Evolutionary conservation across 2,329 filamentous ascomycete genomes (phyloP), one percentile per base, ranked within the genome.

Genomic region (Cladophialophora bantiana): DNA sequence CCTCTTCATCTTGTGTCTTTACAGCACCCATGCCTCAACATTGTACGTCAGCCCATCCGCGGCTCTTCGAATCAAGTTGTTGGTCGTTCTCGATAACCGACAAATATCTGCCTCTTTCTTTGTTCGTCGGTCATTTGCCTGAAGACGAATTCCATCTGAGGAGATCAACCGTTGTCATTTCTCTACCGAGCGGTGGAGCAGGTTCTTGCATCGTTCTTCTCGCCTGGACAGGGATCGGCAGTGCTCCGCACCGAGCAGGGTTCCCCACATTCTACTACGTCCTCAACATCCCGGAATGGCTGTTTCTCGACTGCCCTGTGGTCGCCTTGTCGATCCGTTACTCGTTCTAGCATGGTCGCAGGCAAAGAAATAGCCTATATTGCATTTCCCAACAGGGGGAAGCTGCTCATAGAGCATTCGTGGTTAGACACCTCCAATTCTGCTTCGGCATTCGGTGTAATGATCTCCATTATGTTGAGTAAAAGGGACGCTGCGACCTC

Each of bases 131-230:
- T n/a, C 6, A n/a, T n/a, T n/a, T 42, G 5, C 13, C 15, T 42
- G 40, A n/a, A n/a, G n/a, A 42, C 15, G 15, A 15, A n/a, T 7
- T 42, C 2, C 40, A n/a, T 42, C 13, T 7, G 40, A n/a, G 15
- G 40, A 42, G 4, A 59, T 32, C 36, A 42, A 38, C 20, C 26
- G 26, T 42, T 36, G 10, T 36, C 12, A n/a, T 26, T 42, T 42
- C 38, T 59, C 56, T 59, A 18, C 56, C 10, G 35, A 26, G 26
- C 20, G 15, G 18, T 31, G 10, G 20, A 42, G 18, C 26, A 10
- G 6, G 38, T 15, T 36, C 38, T 59, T 59, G 38, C 56, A 59
- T 48, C 56, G 56, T 59, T 26, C 10, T 59, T 59, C 56, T 59
- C 56, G 3, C 56, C 56, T 45, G 38, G 18, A 42, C 35, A 42